A percentile compares a stretch with the other conserved stretches of the same genome.
These are phyloP conservation scores for Sclerotinia trifoliorum DNA, from an alignment of 2,329 filamentous ascomycete species.

Conservation along the genomic window DNA sequence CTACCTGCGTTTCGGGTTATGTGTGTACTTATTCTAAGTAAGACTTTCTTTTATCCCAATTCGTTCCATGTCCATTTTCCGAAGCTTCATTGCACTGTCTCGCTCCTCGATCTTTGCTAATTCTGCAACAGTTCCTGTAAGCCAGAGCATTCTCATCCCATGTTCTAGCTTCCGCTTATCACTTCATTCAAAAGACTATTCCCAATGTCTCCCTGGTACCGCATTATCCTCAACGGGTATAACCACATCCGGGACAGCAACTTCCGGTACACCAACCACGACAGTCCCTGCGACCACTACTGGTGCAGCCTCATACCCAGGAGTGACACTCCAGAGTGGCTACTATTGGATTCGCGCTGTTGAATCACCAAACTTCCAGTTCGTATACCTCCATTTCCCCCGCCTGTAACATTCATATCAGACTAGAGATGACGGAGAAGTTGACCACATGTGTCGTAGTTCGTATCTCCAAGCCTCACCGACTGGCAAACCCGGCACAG, in stretches of 20 bases:
- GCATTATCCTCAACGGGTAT: conserved; percentile 27
- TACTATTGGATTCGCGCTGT: conserved; percentile 55
- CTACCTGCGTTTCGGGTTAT: conserved; percentile 34
- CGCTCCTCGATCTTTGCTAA: background rate
- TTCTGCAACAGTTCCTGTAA: conserved; percentile 13
- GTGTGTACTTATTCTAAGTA: conserved; percentile 37
- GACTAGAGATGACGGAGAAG: background rate
- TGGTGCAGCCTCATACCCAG: conserved; percentile 2
- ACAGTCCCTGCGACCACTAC: conserved; percentile 3
- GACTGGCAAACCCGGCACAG: conserved; percentile 46
- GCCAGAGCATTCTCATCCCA: conserved; percentile 33
- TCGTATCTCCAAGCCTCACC: conserved; percentile 51
- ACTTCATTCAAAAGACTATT: conserved; percentile 15
- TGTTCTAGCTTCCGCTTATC: background rate
- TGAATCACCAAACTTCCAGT: conserved; percentile 56
- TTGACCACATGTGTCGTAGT: background rate
- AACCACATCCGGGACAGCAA: conserved; percentile 22
- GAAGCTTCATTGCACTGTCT: background rate
- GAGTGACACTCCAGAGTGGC: conserved; percentile 17
- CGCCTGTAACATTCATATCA: too few species aligned
- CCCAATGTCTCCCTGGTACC: conserved; percentile 44
- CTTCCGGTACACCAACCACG: conserved; percentile 34
- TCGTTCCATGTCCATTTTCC: background rate
- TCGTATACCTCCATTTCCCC: conserved; percentile 25
- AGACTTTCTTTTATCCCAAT: background rate